These are phyloP conservation scores for Candida bentonensis DNA, from an alignment of 805 yeast species.

Conservation along the genomic window DNA sequence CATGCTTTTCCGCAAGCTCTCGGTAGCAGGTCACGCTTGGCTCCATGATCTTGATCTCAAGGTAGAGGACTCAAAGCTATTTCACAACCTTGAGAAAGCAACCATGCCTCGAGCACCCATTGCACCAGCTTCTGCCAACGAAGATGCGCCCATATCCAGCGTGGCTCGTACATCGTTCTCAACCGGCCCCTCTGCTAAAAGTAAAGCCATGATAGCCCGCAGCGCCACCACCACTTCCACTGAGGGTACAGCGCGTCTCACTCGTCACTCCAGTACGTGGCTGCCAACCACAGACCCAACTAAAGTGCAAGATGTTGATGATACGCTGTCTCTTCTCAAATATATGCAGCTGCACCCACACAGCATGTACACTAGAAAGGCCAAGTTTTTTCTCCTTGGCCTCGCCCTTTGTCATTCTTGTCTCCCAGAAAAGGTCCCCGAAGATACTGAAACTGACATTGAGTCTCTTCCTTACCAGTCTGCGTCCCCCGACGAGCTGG, in stretches of 20 bases:
- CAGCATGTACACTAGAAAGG: conserved; percentile 53
- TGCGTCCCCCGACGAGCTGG: conserved; percentile 93
- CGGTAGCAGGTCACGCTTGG: conserved; percentile 86
- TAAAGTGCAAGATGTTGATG: conserved; percentile 28
- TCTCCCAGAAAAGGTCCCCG: conserved; percentile 45
- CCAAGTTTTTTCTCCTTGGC: conserved; percentile 64
- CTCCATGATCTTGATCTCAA: conserved; percentile 54
- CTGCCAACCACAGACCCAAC: conserved; percentile 35
- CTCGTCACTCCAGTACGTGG: conserved; percentile 23
- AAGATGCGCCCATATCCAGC: neutral
- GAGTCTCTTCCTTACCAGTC: conserved; percentile 72
- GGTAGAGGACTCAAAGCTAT: conserved; percentile 12
- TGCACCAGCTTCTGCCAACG: too few relatives aligned
- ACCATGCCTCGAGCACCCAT: neutral
- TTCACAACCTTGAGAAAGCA: neutral
- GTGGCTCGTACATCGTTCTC: neutral
- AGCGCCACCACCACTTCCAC: neutral
- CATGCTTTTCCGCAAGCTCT: conserved; percentile 82
- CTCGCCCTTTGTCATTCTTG: conserved; percentile 86
- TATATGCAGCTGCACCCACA: conserved; percentile 64
- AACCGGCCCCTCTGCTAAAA: neutral
- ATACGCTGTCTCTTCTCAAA: conserved; percentile 52
- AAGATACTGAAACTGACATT: conserved; percentile 29
- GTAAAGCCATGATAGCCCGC: neutral
- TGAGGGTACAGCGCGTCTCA: neutral